Evolutionary conservation across 1,284 basidiomycete species (phyloP), one percentile per base, ranked within the genome.

Genomic region (Tetrapyrgos nigripes): DNA sequence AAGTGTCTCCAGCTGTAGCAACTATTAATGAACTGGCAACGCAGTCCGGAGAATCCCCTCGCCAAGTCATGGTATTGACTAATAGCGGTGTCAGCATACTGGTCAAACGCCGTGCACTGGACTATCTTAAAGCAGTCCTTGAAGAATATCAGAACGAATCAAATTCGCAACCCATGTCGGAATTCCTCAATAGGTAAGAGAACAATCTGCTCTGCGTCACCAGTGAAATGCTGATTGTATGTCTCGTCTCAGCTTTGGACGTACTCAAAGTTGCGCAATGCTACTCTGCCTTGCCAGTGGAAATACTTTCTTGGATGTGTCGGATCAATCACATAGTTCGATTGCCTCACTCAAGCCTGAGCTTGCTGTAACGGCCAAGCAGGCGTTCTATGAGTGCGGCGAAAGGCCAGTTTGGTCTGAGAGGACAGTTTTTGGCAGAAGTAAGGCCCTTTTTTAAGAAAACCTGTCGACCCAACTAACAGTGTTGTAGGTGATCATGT

Each of bases 211-310:
- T 27, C n/a, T 10, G 11, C 5, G 4, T 5, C 19, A 4, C 17
- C 19, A 11, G 37, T 9, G 37, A 17, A 40, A n/a, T 40, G 5
- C 14, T 17, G 4, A 9, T 17, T n/a, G 27, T 9, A 54, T 26
- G 43, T 29, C 19, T 47, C 26, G 29, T 26, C 8, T 33, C 24
- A 95, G 93, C 68, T 96, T 91, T 73, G 93, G 94, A 46, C 84
- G 91, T 51, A 91, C 94, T 70, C 92, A 97, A 70, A 91, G 92
- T 1, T 96, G 94, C 68, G 90, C 93, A 13, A 96, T 97, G 89
- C 85, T 95, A n/a, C 81, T 97, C 13, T 91, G 88, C 14, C 85
- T 85, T 55, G 88, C 91, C 2, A 83, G 88, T 63, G 91, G 91
- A 29, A 93, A 92, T 67, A 87, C 87, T 0, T 92, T 88, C 74